phyloP scores from a whole-genome alignment of 495 filamentous ascomycete species.

The Haplographium delicatum region DNA sequence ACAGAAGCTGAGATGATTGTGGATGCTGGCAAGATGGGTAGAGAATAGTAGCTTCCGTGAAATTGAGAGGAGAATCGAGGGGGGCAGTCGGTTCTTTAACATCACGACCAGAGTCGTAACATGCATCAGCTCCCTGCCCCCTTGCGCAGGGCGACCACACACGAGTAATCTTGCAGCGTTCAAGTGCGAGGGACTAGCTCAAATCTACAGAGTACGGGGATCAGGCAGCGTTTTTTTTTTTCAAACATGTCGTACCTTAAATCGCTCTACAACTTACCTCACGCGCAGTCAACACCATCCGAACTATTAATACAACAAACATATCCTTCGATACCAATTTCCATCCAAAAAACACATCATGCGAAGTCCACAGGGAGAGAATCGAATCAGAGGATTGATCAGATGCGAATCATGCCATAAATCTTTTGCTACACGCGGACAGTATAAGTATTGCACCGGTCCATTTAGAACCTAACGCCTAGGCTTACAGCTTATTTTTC shows the following conservation, averaged over 20 bases:
- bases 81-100: constrained; percentile 6
- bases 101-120: neutral
- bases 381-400: constrained; percentile 14
- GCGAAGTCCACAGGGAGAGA: constrained; percentile 13
- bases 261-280: constrained; percentile 5
- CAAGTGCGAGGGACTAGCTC: neutral
- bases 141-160: constrained; percentile 6
- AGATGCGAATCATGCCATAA: constrained; percentile 14
- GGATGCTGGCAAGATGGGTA: constrained; percentile 7
- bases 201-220: neutral
- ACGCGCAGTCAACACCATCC: constrained; percentile 1
- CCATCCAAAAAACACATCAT: constrained; percentile 16
- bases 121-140: constrained; percentile 15
- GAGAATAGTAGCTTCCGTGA: constrained; percentile 5
- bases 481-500: constrained; percentile 7
- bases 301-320: constrained; percentile 2
- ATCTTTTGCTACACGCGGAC: constrained; percentile 15
- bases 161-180: constrained; percentile 2
- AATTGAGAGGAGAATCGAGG: constrained; percentile 7
- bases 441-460: constrained; percentile 17
- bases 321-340: constrained; percentile 8
- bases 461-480: constrained; percentile 6
- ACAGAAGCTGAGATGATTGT: constrained; percentile 7
- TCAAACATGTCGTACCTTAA: constrained; percentile 4
- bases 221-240: constrained; percentile 2